A percentile compares a stretch with the other conserved stretches of the same genome.
Evolutionary conservation across 2,329 filamentous ascomycete species (phyloP).

Genomic region (Blastomyces parvus): DNA sequence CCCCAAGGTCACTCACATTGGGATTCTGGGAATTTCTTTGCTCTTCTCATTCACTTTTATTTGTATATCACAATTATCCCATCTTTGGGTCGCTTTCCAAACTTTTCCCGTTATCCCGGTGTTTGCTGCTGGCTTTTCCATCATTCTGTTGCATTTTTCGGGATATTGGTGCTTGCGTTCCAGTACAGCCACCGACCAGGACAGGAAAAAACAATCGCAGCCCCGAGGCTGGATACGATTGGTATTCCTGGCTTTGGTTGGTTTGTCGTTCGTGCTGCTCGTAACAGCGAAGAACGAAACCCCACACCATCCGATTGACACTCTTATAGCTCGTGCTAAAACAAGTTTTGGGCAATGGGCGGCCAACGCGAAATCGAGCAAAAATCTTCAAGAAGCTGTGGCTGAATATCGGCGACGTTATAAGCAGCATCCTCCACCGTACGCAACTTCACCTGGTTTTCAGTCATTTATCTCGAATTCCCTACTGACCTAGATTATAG

Average conservation of each 20-base stretch:
- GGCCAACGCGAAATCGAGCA: constrained; percentile 40
- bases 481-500: constrained; percentile 16
- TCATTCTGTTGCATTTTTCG: constrained; percentile 26
- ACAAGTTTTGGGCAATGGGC: constrained; percentile 42
- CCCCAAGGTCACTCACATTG: constrained; percentile 34
- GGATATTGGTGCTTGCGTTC: constrained; percentile 23
- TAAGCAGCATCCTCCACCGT: constrained; percentile 47
- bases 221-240: constrained; percentile 28
- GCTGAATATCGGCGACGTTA: constrained; percentile 45
- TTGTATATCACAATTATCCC: constrained; percentile 26
- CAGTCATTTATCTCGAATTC: constrained; percentile 10
- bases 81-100: constrained; percentile 26
- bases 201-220: constrained; percentile 22
- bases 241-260: constrained; percentile 34
- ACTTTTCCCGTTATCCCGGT: constrained; percentile 26
- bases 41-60: constrained; percentile 29
- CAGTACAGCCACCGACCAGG: constrained; percentile 22
- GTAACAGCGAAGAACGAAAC: constrained; percentile 33
- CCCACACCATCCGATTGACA: constrained; percentile 46
- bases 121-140: constrained; percentile 22
- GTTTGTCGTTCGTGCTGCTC: constrained; percentile 34
- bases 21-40: constrained; percentile 32
- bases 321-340: constrained; percentile 44
- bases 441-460: constrained; percentile 15
- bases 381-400: constrained; percentile 42